These are phyloP conservation scores for Cantharellus anzutake DNA, from an alignment of 768 basidiomycete species.

Conservation along the genomic window DNA sequence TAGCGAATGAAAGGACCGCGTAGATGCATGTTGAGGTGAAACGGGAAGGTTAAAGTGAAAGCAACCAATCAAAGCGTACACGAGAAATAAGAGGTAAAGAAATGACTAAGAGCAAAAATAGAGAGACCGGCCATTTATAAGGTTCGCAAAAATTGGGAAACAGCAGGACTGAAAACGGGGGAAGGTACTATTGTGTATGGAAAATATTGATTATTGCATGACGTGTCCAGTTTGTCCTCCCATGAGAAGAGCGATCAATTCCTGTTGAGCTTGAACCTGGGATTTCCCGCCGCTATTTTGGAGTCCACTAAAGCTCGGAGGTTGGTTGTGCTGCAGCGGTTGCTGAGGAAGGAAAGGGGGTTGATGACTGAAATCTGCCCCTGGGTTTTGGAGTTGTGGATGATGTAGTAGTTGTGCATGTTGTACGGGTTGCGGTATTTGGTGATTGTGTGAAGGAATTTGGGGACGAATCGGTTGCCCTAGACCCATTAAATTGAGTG, in stretches of 20 bases:
- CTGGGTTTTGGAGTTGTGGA: background rate
- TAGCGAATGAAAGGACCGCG: too few species aligned
- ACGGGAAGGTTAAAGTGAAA: too few species aligned
- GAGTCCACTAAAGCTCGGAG: background rate
- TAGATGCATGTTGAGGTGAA: too few species aligned
- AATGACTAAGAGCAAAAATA: too few species aligned
- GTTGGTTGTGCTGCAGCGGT: background rate
- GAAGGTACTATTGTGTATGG: too few species aligned
- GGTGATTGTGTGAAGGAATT: background rate
- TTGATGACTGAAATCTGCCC: constrained; percentile 1
- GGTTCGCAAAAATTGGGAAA: too few species aligned
- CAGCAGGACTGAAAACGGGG: too few species aligned
- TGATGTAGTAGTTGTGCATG: background rate
- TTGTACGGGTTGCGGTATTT: background rate
- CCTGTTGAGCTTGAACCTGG: constrained; percentile 27
- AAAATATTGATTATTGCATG: too few species aligned
- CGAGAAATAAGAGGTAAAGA: too few species aligned
- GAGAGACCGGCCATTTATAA: too few species aligned
- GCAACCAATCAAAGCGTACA: too few species aligned
- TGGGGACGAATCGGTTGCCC: constrained; percentile 24
- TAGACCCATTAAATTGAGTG: constrained; percentile 59
- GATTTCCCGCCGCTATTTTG: constrained; percentile 6
- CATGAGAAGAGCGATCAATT: constrained; percentile 73
- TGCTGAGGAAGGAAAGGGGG: background rate
- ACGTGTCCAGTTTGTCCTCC: constrained; percentile 15